Base-by-base conservation (phyloP, 1,284 basidiomycete species). In the Cystobasidium slooffiae region DNA sequence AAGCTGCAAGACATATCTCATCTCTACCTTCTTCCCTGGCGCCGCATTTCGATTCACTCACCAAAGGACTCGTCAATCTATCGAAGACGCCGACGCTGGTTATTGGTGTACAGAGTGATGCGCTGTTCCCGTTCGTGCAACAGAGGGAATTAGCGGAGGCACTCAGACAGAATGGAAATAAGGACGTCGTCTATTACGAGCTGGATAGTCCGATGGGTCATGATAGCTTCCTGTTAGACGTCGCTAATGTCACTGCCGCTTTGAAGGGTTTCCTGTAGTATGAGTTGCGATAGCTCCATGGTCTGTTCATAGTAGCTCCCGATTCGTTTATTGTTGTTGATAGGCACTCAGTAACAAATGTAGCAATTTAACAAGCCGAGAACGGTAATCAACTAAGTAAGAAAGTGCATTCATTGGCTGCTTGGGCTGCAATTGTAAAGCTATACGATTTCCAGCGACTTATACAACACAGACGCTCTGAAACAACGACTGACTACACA, bases 41-140 rank as follows among this genome's bases (percentile, higher is more conserved):
- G 46, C 86, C 91, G 3, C 90, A 97, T 83, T 86, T 99, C 12
- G 85, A 89, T 9, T 89, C 89, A 39, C 88, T 99, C 9, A 90
- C 93, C 0, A 85, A 86, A n/a, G 97, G 96, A 39, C 87, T 99
- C 66, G 80, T 85, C 46, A 90, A 92, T 3, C 87, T 99, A 0
- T 83, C 85, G 14, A 84, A 90, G 74, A 96, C 89, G 46, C 95
- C 97, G 0, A 88, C 87, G 0, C 86, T 99, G 39, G 87, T 99
- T 0, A 86, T 99, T 12, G 97, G 97, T 20, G 96, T 97, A 6
- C 96, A 99, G 84, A 92, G 90, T 80, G 96, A 99, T 80, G 95
- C 98, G 52, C 84, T 99, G 31, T 98, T 99, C 84, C 93, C 95
- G 0, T 93, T 98, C 6, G 95, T 98, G 80, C 96, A 99, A 83